These are phyloP conservation scores for Macadamia tetraphylla DNA, from an alignment of 164 flowering plant species.

Conservation along the genomic window DNA sequence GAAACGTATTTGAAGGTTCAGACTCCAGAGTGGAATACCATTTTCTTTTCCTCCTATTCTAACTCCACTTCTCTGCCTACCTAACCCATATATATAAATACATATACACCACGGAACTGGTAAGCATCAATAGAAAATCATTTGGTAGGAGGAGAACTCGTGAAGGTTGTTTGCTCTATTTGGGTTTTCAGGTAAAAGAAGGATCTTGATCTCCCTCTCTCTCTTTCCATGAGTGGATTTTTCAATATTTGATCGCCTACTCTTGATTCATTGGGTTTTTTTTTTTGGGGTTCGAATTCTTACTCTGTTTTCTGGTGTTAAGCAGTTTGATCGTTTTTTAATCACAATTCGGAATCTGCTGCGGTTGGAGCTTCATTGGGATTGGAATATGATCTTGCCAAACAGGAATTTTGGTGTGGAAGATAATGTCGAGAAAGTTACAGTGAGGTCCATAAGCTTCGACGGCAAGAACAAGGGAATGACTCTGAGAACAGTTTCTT, in stretches of 20 bases:
- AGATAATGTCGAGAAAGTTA: slow-evolving; percentile 16
- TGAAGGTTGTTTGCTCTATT: background rate
- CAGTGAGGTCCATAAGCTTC: slow-evolving; percentile 33
- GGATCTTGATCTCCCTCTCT: background rate
- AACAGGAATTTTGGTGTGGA: slow-evolving; percentile 10
- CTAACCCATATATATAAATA: background rate
- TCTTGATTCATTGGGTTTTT: background rate
- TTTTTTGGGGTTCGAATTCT: background rate
- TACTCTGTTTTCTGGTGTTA: background rate
- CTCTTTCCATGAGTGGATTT: background rate
- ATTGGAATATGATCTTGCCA: slow-evolving; percentile 22
- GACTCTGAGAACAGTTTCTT: slow-evolving; percentile 26
- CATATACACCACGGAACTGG: too few relatives aligned
- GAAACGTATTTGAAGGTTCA: background rate
- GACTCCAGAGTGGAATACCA: background rate
- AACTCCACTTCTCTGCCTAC: background rate
- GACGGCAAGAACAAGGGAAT: slow-evolving; percentile 17
- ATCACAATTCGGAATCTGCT: background rate
- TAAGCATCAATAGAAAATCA: background rate
- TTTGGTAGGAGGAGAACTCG: background rate
- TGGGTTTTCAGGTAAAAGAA: slow-evolving; percentile 1
- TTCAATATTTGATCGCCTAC: background rate
- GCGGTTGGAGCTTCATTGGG: slow-evolving; percentile 27
- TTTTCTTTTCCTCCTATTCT: background rate
- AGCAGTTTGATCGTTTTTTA: slow-evolving; percentile 10